A percentile compares a stretch with the other conserved stretches of the same genome.
Evolutionary conservation across 1,284 basidiomycete genomes (phyloP).

Genomic region (Leccinum pachyderme): DNA sequence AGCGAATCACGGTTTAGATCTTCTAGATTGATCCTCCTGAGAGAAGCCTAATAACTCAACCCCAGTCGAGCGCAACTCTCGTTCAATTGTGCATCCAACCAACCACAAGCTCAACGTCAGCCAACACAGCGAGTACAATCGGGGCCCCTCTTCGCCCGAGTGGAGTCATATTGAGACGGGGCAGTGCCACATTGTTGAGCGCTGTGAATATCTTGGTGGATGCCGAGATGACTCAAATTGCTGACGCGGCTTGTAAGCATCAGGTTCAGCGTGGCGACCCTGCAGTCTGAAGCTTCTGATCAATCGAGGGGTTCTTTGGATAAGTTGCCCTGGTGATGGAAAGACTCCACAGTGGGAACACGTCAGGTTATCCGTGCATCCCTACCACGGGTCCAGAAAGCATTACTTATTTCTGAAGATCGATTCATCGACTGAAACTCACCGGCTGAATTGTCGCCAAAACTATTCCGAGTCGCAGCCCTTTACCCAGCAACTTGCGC

Average conservation of each 20-base stretch:
- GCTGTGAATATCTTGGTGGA: slow-evolving; percentile 3
- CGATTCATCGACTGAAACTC: background rate
- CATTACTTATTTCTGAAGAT: background rate
- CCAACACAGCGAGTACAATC: background rate
- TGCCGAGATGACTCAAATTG: slow-evolving; percentile 24
- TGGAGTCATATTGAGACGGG: background rate
- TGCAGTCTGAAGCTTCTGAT: slow-evolving; percentile 8
- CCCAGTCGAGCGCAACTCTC: background rate
- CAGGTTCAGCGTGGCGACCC: slow-evolving; percentile 7
- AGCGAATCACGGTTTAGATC: slow-evolving; percentile 10
- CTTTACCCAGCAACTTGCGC: background rate
- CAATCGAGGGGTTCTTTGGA: slow-evolving; percentile 5
- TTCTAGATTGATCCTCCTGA: background rate
- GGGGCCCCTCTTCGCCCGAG: background rate
- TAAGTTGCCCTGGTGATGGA: slow-evolving; percentile 1
- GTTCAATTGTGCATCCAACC: background rate
- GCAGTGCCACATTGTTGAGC: background rate
- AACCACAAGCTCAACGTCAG: background rate
- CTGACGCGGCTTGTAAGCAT: slow-evolving; percentile 19
- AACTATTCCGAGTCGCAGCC: background rate
- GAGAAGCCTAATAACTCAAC: slow-evolving; percentile 10
- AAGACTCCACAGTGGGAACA: slow-evolving; percentile 10
- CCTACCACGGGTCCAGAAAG: background rate
- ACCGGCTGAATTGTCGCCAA: background rate
- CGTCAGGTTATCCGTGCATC: background rate